Base-by-base conservation (phyloP, 805 yeast genomes). In the Kockiozyma suomiensis region DNA sequence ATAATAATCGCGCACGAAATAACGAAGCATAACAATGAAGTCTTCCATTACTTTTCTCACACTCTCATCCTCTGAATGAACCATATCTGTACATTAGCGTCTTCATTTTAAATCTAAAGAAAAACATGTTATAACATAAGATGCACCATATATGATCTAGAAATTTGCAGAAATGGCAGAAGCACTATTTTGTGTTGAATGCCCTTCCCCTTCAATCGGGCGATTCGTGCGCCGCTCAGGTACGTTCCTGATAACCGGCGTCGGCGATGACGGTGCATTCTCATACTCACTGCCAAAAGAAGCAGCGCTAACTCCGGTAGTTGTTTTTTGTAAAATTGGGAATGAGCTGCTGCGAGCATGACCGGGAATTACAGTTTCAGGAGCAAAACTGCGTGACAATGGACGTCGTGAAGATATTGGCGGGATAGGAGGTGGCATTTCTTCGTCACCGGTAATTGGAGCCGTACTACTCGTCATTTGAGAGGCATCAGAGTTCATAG, bases 341-440 rank as follows among this genome's bases (percentile, higher is more conserved):
- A 52, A 41, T 17, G 54, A 50, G 32, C 46, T 50, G 33, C 38
- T 50, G 17, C 38, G 45, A 5, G 25, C 33, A 28, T 38, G 54
- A 5, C 30, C 13, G 5, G 26, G n/a, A 25, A 30, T 33, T n/a
- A 21, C n/a, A 3, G 45, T 41, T n/a, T 47, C 58, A 4, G 49
- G 37, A 2, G 48, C 28, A 19, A 38, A 28, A 23, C 21, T 8
- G 28, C 53, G 28, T 7, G 59, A 49, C 8, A 32, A 50, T 13
- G 50, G 54, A 8, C 62, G 62, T 12, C 58, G 55, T 5, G 58
- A 33, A 13, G 62, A 54, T 17, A 58, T 54, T 15, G 62, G 58
- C 2, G 62, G 62, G 33, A 58, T 53, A 13, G 60, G 60, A 23
- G 60, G 60, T 2, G 58, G 52, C 21, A 46, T 21, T 25, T 17